Evolutionary conservation across 1,284 basidiomycete genomes (phyloP).

Genomic region (Trametes sp.): DNA sequence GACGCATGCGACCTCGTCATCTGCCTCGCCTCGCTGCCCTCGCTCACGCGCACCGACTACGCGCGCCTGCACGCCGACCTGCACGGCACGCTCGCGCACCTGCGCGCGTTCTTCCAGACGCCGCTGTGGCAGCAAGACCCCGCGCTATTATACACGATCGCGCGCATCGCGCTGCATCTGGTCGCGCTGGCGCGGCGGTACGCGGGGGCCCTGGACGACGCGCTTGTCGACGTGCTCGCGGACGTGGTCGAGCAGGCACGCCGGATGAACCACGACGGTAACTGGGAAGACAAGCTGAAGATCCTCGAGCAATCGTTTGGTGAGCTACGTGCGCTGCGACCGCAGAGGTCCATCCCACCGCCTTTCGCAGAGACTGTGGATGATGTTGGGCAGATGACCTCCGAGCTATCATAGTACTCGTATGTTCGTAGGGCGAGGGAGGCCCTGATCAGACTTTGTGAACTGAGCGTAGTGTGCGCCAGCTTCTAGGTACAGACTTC

Average conservation of each 20-base stretch:
- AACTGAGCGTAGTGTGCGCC: no score
- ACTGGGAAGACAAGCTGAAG: constrained; percentile 32
- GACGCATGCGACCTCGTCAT: constrained; percentile 31
- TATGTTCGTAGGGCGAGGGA: no score
- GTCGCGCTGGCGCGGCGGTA: constrained; percentile 22
- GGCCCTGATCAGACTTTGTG: no score
- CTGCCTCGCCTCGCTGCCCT: constrained; percentile 24
- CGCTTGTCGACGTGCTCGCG: constrained; percentile 21
- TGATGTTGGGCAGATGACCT: neutral
- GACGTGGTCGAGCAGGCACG: constrained; percentile 21
- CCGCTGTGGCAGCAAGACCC: constrained; percentile 25
- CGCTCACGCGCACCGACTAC: constrained; percentile 4
- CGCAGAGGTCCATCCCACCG: neutral
- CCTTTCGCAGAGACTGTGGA: neutral
- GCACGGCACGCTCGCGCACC: constrained; percentile 21
- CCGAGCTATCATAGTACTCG: neutral
- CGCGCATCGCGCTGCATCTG: constrained; percentile 28
- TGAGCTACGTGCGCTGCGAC: constrained; percentile 16
- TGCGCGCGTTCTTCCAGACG: constrained; percentile 25
- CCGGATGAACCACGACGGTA: constrained; percentile 20
- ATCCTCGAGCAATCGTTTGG: constrained; percentile 19
- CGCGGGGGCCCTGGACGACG: constrained; percentile 16
- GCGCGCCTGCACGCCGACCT: constrained; percentile 7
- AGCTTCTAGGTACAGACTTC: no score
- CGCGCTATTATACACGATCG: constrained; percentile 22